A percentile compares a stretch with the other conserved stretches of the same genome.
Evolutionary conservation across 2,329 filamentous ascomycete species (phyloP).

Genomic region (Calonectria montana): DNA sequence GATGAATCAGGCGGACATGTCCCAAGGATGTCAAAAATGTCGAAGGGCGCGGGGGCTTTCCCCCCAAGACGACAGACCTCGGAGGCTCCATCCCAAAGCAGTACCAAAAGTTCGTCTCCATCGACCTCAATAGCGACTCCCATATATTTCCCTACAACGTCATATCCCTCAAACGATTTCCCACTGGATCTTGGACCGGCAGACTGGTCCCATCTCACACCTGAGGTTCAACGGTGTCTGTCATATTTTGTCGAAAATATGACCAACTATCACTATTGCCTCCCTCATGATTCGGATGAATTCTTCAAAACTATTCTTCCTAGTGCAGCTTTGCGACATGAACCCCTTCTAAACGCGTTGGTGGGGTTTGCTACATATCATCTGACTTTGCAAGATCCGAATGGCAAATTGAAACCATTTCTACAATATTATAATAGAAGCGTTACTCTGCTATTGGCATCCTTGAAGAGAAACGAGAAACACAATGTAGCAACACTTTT

Average conservation of each 20-base stretch:
- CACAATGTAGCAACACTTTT: conserved; percentile 81
- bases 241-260: conserved; percentile 83
- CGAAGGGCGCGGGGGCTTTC: conserved; percentile 1
- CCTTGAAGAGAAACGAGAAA: conserved; percentile 76
- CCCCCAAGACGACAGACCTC: conserved; percentile 55
- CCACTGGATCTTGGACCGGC: conserved; percentile 41
- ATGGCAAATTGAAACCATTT: conserved; percentile 83
- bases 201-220: conserved; percentile 70
- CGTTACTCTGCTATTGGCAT: conserved; percentile 79
- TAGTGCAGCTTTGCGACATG: conserved; percentile 76
- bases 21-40: conserved; percentile 28
- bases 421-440: conserved; percentile 92
- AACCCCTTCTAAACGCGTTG: conserved; percentile 86
- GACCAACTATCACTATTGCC: conserved; percentile 83
- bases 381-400: conserved; percentile 75
- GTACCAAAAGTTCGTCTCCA: conserved; percentile 64
- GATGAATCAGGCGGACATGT: conserved; percentile 58
- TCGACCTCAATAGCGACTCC: conserved; percentile 59
- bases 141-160: conserved; percentile 44
- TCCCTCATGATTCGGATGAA: conserved; percentile 75
- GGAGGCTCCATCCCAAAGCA: conserved; percentile 65
- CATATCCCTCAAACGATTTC: conserved; percentile 42
- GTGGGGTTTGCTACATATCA: conserved; percentile 93
- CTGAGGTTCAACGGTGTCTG: conserved; percentile 82
- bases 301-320: conserved; percentile 82